Evolutionary conservation across 2,329 filamentous ascomycete genomes (phyloP).

Genomic region (Colletotrichum phormii): DNA sequence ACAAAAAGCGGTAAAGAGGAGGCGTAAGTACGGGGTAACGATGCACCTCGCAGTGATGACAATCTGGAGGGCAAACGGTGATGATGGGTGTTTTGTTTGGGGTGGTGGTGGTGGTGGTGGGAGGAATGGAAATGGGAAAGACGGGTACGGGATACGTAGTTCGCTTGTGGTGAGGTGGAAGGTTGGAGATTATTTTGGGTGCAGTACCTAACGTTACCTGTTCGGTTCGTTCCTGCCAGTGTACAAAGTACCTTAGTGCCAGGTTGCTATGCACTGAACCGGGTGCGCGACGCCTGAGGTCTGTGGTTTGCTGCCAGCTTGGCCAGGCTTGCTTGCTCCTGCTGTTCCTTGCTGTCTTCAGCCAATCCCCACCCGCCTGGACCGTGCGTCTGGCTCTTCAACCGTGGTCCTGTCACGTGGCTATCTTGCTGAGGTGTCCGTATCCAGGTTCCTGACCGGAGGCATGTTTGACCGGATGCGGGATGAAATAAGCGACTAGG

Average conservation of each 20-base stretch:
- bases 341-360: slow-evolving; percentile 13
- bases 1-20: slow-evolving; percentile 31
- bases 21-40: slow-evolving; percentile 15
- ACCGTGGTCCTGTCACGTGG: slow-evolving; percentile 21
- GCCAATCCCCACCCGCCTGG: neutral
- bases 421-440: slow-evolving; percentile 28
- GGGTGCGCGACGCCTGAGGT: slow-evolving; percentile 5
- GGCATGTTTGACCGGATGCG: slow-evolving; percentile 28
- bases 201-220: slow-evolving; percentile 3
- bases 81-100: slow-evolving; percentile 34
- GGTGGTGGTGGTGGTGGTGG: slow-evolving; percentile 16
- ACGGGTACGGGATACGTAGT: slow-evolving; percentile 38
- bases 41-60: slow-evolving; percentile 39
- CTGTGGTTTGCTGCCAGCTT: slow-evolving; percentile 7
- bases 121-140: slow-evolving; percentile 35
- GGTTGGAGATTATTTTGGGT: slow-evolving; percentile 21
- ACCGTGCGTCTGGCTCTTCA: slow-evolving; percentile 9
- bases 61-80: slow-evolving; percentile 39
- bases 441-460: slow-evolving; percentile 1
- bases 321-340: slow-evolving; percentile 2
- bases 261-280: neutral
- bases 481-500: slow-evolving; percentile 21
- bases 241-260: neutral
- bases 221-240: neutral
- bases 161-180: slow-evolving; percentile 26